A percentile compares a stretch with the other conserved stretches of the same genome.
phyloP scores from a whole-genome alignment of 1,284 basidiomycete genomes.

The Trichosporon sp. region DNA sequence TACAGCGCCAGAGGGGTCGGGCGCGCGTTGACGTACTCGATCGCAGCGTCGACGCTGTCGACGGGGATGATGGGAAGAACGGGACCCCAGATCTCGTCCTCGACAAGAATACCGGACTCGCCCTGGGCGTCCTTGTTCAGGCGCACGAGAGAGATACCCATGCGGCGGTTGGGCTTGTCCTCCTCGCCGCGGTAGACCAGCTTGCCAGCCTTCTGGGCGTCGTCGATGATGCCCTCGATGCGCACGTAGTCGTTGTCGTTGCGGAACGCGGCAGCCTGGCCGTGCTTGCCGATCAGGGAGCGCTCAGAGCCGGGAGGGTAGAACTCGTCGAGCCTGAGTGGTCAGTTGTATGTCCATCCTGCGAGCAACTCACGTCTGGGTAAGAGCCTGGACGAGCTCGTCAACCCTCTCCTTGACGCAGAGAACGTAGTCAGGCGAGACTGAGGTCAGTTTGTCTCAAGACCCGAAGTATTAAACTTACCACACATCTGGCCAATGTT shows the following conservation, averaged over 20 bases:
- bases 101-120: conserved; percentile 61
- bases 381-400: conserved; percentile 58
- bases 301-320: conserved; percentile 47
- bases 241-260: conserved; percentile 58
- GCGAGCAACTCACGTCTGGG: conserved; percentile 52
- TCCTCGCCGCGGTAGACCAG: conserved; percentile 64
- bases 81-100: conserved; percentile 68
- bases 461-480: too few relatives aligned
- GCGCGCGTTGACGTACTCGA: conserved; percentile 59
- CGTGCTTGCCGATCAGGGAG: conserved; percentile 46
- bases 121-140: conserved; percentile 54
- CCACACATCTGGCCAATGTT: conserved; percentile 62
- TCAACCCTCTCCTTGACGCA: conserved; percentile 62
- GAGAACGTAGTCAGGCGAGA: conserved; percentile 68
- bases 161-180: conserved; percentile 52
- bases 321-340: conserved; percentile 33
- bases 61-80: conserved; percentile 71
- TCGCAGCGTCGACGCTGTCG: conserved; percentile 63
- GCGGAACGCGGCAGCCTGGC: conserved; percentile 54
- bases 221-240: conserved; percentile 59
- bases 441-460: conserved; percentile 34
- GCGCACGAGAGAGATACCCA: conserved; percentile 52
- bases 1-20: conserved; percentile 44
- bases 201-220: conserved; percentile 58
- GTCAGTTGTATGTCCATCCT: conserved; percentile 8